Evolutionary conservation across 768 basidiomycete genomes (phyloP).

Genomic region (Tulasnella sp.): DNA sequence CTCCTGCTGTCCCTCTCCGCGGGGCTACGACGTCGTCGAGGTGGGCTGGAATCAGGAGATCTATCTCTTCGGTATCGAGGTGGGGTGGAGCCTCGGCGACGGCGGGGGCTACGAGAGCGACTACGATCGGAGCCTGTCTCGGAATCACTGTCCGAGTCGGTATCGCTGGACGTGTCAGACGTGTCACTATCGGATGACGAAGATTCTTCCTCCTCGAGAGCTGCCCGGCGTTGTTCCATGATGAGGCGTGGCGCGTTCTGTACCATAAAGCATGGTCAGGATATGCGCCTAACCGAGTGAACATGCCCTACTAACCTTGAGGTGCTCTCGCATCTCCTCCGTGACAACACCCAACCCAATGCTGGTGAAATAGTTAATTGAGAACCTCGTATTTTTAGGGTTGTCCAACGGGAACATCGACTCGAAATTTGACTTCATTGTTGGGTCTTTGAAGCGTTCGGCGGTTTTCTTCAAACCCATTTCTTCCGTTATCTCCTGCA

Average conservation of each 20-base stretch:
- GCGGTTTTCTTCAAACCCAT: conserved; percentile 88
- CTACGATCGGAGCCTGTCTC: conserved; percentile 47
- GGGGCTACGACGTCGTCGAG: conserved; percentile 21
- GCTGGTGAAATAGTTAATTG: conserved; percentile 98
- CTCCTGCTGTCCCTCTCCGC: conserved; percentile 23
- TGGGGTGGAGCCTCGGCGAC: conserved; percentile 37
- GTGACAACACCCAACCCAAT: conserved; percentile 89
- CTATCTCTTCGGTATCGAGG: conserved; percentile 35
- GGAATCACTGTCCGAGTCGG: conserved; percentile 38
- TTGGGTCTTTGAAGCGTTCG: conserved; percentile 88
- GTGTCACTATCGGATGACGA: conserved; percentile 47
- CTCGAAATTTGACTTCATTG: conserved; percentile 68
- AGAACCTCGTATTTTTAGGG: conserved; percentile 93
- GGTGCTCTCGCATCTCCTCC: conserved; percentile 94
- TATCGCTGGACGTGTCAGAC: conserved; percentile 40
- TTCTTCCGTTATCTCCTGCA: conserved; percentile 92
- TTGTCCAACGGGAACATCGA: conserved; percentile 96
- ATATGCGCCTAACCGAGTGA: not conserved
- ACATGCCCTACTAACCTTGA: conserved; percentile 63
- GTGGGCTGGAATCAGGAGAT: conserved; percentile 25
- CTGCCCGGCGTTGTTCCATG: conserved; percentile 90
- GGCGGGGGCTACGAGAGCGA: conserved; percentile 35
- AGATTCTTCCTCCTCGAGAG: conserved; percentile 66
- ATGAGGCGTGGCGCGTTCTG: conserved; percentile 91
- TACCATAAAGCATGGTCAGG: not conserved